Evolutionary conservation across 2,329 filamentous ascomycete species (phyloP).

Genomic region (Claviceps arundinis): DNA sequence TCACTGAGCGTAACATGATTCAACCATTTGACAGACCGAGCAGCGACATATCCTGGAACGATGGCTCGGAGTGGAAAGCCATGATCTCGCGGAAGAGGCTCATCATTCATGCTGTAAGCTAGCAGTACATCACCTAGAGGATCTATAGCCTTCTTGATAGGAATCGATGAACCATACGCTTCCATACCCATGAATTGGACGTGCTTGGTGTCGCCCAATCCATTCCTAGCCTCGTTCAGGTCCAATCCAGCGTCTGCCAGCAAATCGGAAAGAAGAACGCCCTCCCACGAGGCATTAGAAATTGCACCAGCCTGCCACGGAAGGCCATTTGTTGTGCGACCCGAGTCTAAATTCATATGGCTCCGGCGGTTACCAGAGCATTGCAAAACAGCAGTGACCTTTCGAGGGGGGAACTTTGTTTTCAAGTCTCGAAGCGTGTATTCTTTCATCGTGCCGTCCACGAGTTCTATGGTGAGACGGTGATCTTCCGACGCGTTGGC

Average conservation of each 20-base stretch:
- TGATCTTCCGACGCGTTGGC: constrained; percentile 26
- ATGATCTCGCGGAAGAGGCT: constrained; percentile 49
- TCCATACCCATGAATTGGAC: constrained; percentile 46
- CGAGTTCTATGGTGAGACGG: constrained; percentile 39
- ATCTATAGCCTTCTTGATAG: constrained; percentile 43
- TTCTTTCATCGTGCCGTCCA: constrained; percentile 36
- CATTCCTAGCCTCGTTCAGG: constrained; percentile 21
- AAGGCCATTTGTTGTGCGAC: constrained; percentile 38
- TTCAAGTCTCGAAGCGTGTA: constrained; percentile 44
- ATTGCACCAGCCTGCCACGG: constrained; percentile 48
- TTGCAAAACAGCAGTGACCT: constrained; percentile 42
- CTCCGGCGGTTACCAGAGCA: constrained; percentile 47
- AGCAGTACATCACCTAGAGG: constrained; percentile 51
- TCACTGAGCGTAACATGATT: constrained; percentile 49
- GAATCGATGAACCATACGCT: constrained; percentile 49
- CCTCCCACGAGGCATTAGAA: constrained; percentile 46
- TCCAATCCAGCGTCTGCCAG: constrained; percentile 42
- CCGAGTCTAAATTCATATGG: constrained; percentile 39
- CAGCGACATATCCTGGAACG: constrained; percentile 53
- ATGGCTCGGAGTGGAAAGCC: constrained; percentile 50
- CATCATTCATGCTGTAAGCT: constrained; percentile 55
- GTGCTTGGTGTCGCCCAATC: constrained; percentile 30
- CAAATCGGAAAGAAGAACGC: constrained; percentile 40
- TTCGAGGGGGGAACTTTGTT: constrained; percentile 33
- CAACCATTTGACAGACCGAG: constrained; percentile 57